Percentiles rank a stretch among this genome's conserved stretches.
phyloP scores from a whole-genome alignment of 148 eudicot species.

The Rheum nobile region DNA sequence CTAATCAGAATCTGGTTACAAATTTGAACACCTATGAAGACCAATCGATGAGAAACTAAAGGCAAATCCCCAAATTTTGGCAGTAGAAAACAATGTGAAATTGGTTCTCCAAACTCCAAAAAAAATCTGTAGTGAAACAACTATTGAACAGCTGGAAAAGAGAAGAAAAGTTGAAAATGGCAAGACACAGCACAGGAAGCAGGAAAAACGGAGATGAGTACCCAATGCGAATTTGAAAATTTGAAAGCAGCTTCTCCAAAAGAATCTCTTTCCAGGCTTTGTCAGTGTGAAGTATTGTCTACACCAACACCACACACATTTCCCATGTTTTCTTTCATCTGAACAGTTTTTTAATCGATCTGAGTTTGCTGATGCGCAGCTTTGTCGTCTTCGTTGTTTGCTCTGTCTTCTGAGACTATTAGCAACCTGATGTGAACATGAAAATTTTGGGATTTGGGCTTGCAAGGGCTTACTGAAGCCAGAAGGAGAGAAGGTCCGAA shows the following conservation, averaged over 20 bases:
- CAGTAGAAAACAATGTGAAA: too few relatives aligned
- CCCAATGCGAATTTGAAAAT: neutral
- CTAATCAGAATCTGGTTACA: neutral
- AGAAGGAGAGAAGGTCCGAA: too few relatives aligned
- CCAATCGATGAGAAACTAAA: neutral
- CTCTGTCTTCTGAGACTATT: neutral
- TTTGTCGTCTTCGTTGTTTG: neutral
- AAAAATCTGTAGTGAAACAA: neutral
- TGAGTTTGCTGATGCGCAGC: neutral
- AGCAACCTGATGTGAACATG: neutral
- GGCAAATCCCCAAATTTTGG: too few relatives aligned
- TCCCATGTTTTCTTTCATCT: neutral
- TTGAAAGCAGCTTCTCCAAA: neutral
- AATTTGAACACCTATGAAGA: neutral
- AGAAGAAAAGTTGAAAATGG: neutral
- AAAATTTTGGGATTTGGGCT: neutral
- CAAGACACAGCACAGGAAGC: neutral
- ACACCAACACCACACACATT: neutral
- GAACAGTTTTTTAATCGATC: neutral
- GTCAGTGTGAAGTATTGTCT: neutral
- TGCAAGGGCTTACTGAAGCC: neutral
- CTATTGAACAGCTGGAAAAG: constrained; percentile 3
- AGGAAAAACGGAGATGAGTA: neutral
- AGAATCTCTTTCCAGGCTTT: neutral
- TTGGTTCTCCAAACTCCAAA: neutral